Base-by-base conservation (phyloP, 225 moss, liverwort and hornwort species). In the Bryum argenteum region DNA sequence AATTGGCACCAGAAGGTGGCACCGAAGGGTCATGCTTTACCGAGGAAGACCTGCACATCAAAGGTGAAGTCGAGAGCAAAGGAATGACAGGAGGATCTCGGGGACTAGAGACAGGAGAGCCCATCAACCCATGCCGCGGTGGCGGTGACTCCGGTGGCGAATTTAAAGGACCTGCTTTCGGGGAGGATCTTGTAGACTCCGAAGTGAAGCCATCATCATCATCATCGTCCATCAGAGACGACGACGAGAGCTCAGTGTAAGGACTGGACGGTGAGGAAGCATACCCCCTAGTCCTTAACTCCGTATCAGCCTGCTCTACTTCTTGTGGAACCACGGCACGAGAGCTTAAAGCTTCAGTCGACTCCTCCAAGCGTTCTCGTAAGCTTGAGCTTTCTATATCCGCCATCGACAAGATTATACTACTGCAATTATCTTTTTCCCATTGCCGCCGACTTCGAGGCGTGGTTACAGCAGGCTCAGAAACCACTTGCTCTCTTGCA, bases 141-240 rank as follows among this genome's bases (percentile, higher is more conserved):
- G 72, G 86, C 33, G 82, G 82, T 9, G 86, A 86, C 66, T 80
- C 72, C 0, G 83, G 70, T 26, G 86, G 86, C 13, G 86, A 86
- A 61, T 78, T 51, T 0, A 83, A 62, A 45, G 75, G 59, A 3
- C 71, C 74, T 33, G 71, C 51, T 58, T 78, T 86, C 0, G 86
- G 80, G 9, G 86, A 86, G 10, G 80, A 70, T 26, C 65, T 73
- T 9, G 70, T 66, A 0, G 86, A 86, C 51, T 60, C 75, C 12
- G 86, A 86, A 19, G 75, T 83, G 58, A 74, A 78, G 13, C 75
- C 80, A 11, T 75, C 59, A 7, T 60, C 80, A 22, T 58, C 66
- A 22, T 58, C 66, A 8, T 68, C 78, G 11, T 67, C 75, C 42
- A 43, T 48, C 26, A 17, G 69, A 39, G 69, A 51, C 4, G 75